Percentiles rank a stretch among this genome's conserved stretches.
These are phyloP conservation scores for Solanum peruvianum DNA, from an alignment of 257 asterid species.

Conservation along the genomic window DNA sequence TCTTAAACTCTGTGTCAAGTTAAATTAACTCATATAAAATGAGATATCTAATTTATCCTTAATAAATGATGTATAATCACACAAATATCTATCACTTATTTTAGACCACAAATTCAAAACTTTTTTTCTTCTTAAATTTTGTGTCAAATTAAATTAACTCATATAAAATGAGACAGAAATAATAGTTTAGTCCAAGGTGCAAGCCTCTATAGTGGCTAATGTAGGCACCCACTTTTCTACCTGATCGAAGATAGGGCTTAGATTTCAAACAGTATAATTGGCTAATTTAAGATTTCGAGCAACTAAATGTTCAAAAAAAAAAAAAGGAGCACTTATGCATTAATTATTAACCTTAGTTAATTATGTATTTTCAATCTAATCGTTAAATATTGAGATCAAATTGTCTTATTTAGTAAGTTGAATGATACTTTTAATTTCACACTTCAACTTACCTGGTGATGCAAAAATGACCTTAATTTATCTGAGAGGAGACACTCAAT, in stretches of 20 bases:
- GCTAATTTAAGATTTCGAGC: neutral
- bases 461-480: neutral
- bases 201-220: too few species aligned
- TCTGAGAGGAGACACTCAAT: neutral
- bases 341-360: neutral
- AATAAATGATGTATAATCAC: too few species aligned
- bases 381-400: neutral
- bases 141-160: too few species aligned
- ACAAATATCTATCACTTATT: too few species aligned
- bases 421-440: neutral
- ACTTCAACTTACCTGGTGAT: neutral
- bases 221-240: too few species aligned
- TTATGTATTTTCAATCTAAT: neutral
- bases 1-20: rapidly evolving
- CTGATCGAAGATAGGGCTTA: too few species aligned
- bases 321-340: neutral
- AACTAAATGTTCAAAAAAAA: too few species aligned
- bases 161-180: too few species aligned
- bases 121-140: rapidly evolving
- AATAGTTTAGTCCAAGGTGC: too few species aligned
- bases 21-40: too few species aligned
- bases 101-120: too few species aligned
- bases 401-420: neutral
- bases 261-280: neutral
- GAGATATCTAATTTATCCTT: too few species aligned